Evolutionary conservation across 208 protist species (phyloP), one percentile per base, ranked within the genome.

Genomic region (Acanthamoeba royreba): DNA sequence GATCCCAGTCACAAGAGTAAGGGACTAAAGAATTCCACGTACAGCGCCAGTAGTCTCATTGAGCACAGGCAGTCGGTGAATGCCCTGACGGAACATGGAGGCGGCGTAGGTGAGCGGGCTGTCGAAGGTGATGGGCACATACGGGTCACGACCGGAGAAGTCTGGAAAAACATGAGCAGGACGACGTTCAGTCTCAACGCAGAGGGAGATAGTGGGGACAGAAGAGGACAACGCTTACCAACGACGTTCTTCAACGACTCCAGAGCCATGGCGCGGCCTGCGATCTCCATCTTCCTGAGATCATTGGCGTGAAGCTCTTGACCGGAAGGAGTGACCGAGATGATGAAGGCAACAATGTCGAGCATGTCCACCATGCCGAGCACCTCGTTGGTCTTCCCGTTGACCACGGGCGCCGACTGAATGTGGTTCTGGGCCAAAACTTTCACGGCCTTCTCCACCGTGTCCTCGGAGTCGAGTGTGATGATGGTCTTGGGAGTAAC

Each of bases 291-390:
- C 25, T 33, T 92, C 58, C 77, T n/a, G 9, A 92, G 86, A 25
- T 90, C 86, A 42, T 92, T 33, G 0, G 81, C 81, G 28, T 77
- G 63, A 5, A 93, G 58, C 58, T 79, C 25, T 38, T 58, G 47
- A 25, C 45, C 89, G 11, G 9, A 9, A 19, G 89, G 89, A 33
- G 66, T 45, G 1, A 93, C 89, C 3, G 89, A 93, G 45, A 83
- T 7, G 46, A 93, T 85, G 69, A 69, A 93, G 0, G 58, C 43
- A 4, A 93, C 89, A 5, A 93, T 55, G 89, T 93, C 89, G 22
- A 93, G 69, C 58, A 93, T 85, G 66, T 93, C 89, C 11, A 93
- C 66, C 33, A 93, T 85, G 45, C 89, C 86, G 17, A 93, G 35
- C n/a, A 79, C 49, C 89, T 93, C 69, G 45, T 63, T 63, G 69